Evolutionary conservation across 192 early-diverging fungal genomes (phyloP).

Genomic region (Linnemannia zychae): DNA sequence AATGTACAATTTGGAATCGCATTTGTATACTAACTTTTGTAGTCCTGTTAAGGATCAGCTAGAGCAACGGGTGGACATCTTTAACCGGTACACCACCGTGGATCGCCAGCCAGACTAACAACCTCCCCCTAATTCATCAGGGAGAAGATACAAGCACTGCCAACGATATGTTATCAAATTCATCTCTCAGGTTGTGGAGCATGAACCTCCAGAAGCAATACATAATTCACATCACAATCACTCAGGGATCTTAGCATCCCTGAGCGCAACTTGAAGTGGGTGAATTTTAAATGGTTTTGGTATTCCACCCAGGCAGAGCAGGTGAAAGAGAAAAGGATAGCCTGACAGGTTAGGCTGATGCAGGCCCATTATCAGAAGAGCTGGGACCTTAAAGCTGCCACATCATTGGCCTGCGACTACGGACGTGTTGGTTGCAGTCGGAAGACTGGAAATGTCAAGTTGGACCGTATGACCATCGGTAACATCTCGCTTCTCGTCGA

Average conservation of each 20-base stretch:
- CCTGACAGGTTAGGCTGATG: neutral
- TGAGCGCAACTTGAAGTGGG: neutral
- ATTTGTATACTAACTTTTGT: no score
- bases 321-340: neutral
- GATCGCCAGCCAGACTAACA: neutral
- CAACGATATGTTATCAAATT: conserved; percentile 9
- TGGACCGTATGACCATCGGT: neutral
- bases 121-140: neutral
- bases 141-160: conserved; percentile 7
- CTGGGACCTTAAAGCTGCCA: neutral
- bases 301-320: neutral
- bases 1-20: no score
- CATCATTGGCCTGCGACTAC: neutral
- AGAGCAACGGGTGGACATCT: neutral
- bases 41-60: neutral
- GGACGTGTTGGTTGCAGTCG: neutral
- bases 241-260: neutral
- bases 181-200: neutral
- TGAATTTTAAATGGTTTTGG: neutral
- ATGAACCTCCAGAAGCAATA: neutral
- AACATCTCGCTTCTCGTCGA: no score
- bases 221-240: no score
- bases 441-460: neutral
- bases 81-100: conserved; percentile 4
- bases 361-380: neutral